These are phyloP conservation scores for Vishniacozyma victoriae DNA, from an alignment of 768 basidiomycete genomes.

Conservation along the genomic window DNA sequence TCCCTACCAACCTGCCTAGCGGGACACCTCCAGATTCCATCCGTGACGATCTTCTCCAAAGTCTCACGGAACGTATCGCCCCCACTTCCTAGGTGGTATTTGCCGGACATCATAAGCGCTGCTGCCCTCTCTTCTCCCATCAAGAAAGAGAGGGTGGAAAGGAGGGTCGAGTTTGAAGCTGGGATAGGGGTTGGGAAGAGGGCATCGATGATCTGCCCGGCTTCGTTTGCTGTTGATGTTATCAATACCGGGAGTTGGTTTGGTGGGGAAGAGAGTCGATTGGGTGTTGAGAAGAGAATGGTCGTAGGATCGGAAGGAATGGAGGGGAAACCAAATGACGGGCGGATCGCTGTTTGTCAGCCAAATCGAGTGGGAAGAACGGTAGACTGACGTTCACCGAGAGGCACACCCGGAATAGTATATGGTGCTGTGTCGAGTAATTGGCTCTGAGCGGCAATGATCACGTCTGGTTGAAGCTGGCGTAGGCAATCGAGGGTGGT, in stretches of 20 bases:
- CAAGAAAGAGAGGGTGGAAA: constrained; percentile 7
- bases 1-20: constrained; percentile 20
- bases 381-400: constrained; percentile 26
- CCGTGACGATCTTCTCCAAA: constrained; percentile 27
- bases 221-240: constrained; percentile 68
- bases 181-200: constrained; percentile 38
- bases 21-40: constrained; percentile 34
- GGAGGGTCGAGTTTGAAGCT: constrained; percentile 13
- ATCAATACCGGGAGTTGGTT: constrained; percentile 60
- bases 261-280: constrained; percentile 53
- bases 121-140: constrained; percentile 18
- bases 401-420: constrained; percentile 16
- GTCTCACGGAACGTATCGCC: constrained; percentile 22
- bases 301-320: constrained; percentile 55
- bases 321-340: constrained; percentile 52
- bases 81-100: constrained; percentile 18
- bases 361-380: neutral
- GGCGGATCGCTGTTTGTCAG: constrained; percentile 47
- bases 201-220: constrained; percentile 55
- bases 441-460: constrained; percentile 54
- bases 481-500: constrained; percentile 56
- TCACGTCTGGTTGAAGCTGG: constrained; percentile 51
- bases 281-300: constrained; percentile 53
- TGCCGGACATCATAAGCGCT: constrained; percentile 1
- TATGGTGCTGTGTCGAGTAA: constrained; percentile 11